phyloP scores from a whole-genome alignment of 2,329 filamentous ascomycete species.

The Emergomyces pasteurianus region DNA sequence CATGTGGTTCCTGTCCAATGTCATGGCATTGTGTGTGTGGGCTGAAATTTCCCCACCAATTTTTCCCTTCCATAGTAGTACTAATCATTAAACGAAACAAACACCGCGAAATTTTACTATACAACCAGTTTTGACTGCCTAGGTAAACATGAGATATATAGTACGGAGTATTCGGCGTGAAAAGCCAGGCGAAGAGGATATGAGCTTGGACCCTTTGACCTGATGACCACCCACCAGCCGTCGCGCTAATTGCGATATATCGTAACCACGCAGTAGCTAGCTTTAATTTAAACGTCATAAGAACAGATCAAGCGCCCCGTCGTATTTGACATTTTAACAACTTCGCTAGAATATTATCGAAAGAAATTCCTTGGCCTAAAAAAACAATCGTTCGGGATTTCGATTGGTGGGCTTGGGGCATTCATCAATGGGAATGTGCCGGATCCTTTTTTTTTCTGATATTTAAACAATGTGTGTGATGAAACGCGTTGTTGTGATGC shows the following conservation, averaged over 20 bases:
- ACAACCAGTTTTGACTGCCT: too few relatives aligned
- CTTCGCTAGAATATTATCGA: background rate
- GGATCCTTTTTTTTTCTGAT: background rate
- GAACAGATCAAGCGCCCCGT: background rate
- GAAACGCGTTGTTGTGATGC: background rate
- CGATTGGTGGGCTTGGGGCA: background rate
- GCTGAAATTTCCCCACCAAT: background rate
- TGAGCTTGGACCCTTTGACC: background rate
- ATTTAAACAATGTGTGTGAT: too few relatives aligned
- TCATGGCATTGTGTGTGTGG: background rate
- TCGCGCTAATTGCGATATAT: background rate
- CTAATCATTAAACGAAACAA: too few relatives aligned
- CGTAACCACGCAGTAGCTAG: too few relatives aligned
- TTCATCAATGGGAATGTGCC: background rate
- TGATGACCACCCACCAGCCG: background rate
- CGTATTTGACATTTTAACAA: background rate
- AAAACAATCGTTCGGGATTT: background rate
- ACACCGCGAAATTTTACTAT: too few relatives aligned
- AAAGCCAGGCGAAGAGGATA: background rate
- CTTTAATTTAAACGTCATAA: background rate
- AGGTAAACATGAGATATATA: too few relatives aligned
- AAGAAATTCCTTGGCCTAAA: background rate
- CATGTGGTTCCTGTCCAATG: background rate
- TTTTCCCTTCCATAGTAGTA: too few relatives aligned
- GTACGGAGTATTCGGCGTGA: too few relatives aligned